phyloP scores from a whole-genome alignment of 495 filamentous ascomycete genomes.

The Hypoxylon fuscum region DNA sequence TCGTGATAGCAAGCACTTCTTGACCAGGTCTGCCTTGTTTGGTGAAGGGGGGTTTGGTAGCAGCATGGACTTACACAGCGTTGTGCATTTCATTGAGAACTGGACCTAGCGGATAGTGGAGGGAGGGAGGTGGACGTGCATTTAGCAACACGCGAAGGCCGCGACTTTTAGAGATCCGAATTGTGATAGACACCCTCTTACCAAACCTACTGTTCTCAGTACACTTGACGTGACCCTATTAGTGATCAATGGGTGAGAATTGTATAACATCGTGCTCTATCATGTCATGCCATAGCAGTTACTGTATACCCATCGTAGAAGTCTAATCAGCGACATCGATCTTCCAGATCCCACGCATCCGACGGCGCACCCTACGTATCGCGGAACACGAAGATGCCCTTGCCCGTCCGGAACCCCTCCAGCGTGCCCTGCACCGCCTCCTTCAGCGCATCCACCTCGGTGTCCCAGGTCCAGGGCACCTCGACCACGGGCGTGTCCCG shows the following conservation, averaged over 20 bases:
- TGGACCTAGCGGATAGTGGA: slow-evolving; percentile 7
- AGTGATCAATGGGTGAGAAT: no score
- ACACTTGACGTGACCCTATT: no score
- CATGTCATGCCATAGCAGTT: no score
- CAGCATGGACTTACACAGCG: slow-evolving; percentile 21
- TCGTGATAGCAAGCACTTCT: no score
- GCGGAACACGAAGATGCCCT: slow-evolving; percentile 85
- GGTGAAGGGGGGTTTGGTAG: not conserved
- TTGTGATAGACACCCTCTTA: slow-evolving; percentile 4
- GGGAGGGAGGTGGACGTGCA: slow-evolving; percentile 3
- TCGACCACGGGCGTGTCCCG: slow-evolving; percentile 82
- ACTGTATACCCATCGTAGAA: no score
- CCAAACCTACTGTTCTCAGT: not conserved
- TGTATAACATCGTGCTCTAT: no score
- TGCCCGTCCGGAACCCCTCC: slow-evolving; percentile 81
- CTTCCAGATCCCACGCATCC: not conserved
- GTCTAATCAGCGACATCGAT: no score
- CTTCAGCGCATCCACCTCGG: slow-evolving; percentile 67
- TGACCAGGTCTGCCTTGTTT: not conserved
- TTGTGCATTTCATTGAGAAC: slow-evolving; percentile 8
- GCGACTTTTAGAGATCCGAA: not conserved
- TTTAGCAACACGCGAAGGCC: slow-evolving; percentile 20
- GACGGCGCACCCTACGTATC: slow-evolving; percentile 47
- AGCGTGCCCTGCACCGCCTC: slow-evolving; percentile 79
- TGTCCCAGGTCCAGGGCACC: slow-evolving; percentile 82